Evolutionary conservation across 805 yeast species (phyloP), one percentile per base, ranked within the genome.

Genomic region (Myxozyma kluyveri): DNA sequence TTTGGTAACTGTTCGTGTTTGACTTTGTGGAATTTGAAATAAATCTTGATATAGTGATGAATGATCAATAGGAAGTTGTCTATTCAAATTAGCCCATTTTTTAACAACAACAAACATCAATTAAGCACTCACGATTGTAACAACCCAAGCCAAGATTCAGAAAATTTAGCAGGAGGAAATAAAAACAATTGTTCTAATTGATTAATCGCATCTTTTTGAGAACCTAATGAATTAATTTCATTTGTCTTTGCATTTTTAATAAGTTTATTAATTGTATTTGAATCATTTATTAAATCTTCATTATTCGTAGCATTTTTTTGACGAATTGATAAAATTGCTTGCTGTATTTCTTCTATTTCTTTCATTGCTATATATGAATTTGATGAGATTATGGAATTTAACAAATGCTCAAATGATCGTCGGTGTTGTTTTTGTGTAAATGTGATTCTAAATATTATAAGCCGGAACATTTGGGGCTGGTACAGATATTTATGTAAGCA

Each of bases 71-170:
- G 50, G 24, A 0, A 64, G 50, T 21, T 36, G 65, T 61, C 42
- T 22, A 33, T 14, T 17, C 10, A 10, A 17, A 12, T 35, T 42
- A 31, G 29, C 27, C 4, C 33, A 31, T 24, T 22, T 22, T 18
- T 26, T 2, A 12, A 22, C 18, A 14, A 12, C 17, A 23, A 49
- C 23, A 21, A 12, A 23, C 10, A 12, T 9, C 7, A 29, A 23
- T 22, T 32, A 32, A n/a, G 14, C 3, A 49, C 50, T 45, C 56
- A 50, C 18, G 74, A 75, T 64, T 88, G 95, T 5, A 88, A 76
- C 19, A 79, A 66, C 62, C 86, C 86, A 5, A 90, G 72, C 59
- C 91, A 72, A 43, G 80, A 83, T 84, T 90, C 81, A 0, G 85
- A 74, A 19, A 91, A 71, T 41, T 74, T 72, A 40, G 75, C 73